phyloP scores from a whole-genome alignment of 148 eudicot species.

The Persicaria tinctoria region DNA sequence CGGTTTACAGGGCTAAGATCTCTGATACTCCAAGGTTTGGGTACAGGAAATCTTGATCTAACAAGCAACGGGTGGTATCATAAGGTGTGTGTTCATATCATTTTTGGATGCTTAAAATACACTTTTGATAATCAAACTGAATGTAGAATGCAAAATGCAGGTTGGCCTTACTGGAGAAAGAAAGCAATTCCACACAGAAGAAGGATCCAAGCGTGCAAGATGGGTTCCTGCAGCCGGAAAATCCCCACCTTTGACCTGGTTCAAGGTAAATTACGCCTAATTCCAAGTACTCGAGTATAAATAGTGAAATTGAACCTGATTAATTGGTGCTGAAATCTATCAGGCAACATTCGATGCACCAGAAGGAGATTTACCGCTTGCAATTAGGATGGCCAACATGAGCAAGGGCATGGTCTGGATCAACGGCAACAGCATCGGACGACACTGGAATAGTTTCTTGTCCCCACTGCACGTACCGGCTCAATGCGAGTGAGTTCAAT shows the following conservation, averaged over 20 bases:
- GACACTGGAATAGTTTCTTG: slow-evolving; percentile 46
- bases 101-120: slow-evolving; percentile 19
- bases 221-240: slow-evolving; percentile 27
- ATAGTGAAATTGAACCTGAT: background rate
- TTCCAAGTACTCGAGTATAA: background rate
- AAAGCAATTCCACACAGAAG: slow-evolving; percentile 30
- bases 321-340: background rate
- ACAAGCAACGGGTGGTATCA: slow-evolving; percentile 38
- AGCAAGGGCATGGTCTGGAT: slow-evolving; percentile 55
- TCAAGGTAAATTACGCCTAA: slow-evolving; percentile 27
- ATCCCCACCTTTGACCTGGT: slow-evolving; percentile 46
- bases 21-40: slow-evolving; percentile 36
- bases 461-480: slow-evolving; percentile 41
- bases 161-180: slow-evolving; percentile 44
- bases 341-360: slow-evolving; percentile 53
- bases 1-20: slow-evolving; percentile 45
- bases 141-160: slow-evolving; percentile 15
- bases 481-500: slow-evolving; percentile 18
- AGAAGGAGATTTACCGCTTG: slow-evolving; percentile 39
- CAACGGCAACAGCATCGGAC: slow-evolving; percentile 53
- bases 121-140: background rate
- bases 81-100: too few relatives aligned
- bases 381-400: slow-evolving; percentile 34
- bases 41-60: slow-evolving; percentile 46
- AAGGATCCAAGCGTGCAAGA: slow-evolving; percentile 28